phyloP scores from a whole-genome alignment of 1,139 yeast species.

The Protomyces pachydermus region DNA sequence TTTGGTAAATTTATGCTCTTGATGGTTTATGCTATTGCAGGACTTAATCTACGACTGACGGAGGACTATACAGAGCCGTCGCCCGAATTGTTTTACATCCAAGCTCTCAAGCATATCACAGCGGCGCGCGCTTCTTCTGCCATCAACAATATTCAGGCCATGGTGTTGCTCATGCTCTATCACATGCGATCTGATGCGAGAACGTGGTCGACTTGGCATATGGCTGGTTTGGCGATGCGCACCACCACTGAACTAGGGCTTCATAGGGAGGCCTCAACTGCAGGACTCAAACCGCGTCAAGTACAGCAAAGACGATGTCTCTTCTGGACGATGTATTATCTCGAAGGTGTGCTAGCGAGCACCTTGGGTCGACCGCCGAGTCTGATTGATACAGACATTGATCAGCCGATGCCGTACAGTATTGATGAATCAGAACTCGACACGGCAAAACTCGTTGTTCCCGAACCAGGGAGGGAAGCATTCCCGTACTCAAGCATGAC shows the following conservation, averaged over 20 bases:
- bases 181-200: neutral
- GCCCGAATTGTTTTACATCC: neutral
- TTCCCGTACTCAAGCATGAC: neutral
- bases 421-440: neutral
- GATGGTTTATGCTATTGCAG: neutral
- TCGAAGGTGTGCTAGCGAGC: neutral
- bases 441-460: neutral
- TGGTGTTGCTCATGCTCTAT: neutral
- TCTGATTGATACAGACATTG: slow-evolving; percentile 2
- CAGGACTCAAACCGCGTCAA: neutral
- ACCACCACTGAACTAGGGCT: neutral
- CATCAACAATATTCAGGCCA: neutral
- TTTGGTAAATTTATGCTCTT: neutral
- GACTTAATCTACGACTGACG: neutral
- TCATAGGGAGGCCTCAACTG: neutral
- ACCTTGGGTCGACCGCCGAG: neutral
- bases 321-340: slow-evolving; percentile 1
- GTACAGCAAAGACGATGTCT: neutral
- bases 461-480: neutral
- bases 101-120: neutral
- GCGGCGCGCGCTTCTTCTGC: neutral
- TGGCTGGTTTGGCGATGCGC: neutral
- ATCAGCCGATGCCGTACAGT: neutral
- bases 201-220: neutral
- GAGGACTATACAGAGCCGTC: neutral